Base-by-base conservation (phyloP, 148 eudicot species). In the Persicaria tinctoria region DNA sequence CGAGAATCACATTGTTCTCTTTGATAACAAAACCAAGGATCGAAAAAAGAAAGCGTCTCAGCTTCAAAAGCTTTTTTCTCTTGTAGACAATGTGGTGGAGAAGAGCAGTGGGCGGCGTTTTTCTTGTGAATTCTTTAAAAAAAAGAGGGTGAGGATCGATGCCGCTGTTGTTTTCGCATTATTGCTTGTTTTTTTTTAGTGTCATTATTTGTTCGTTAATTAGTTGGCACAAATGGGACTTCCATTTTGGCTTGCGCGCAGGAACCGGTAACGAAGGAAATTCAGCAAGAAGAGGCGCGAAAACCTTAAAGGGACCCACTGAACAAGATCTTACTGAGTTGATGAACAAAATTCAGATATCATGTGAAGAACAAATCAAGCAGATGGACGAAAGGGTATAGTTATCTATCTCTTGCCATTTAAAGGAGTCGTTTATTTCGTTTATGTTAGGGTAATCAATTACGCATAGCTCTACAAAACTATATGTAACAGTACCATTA, bases 21-120 rank as follows among this genome's bases (percentile, higher is more conserved):
- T 94, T 48, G 86, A 94, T 57, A 94, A 94, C 79, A 94, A 80
- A 76, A 86, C 97, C 6, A 83, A 84, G 76, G 88, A 88, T 48
- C 63, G 13, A 60, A 38, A 1, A 2, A 83, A 88, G 82, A 84
- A 77, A 77, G 79, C 38, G 11, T 63, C 73, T 48, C 97, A 91
- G 66, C 70, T 84, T 47, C 76, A 81, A 69, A 54, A 82, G 51
- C 98, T 94, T 85, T 84, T 90, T 60, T 70, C 64, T 46, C 80
- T 88, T 46, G 87, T 94, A 46, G 87, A 89, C 75, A 72, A 27
- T 68, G 88, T 91, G n/a, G 57, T 80, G 2, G 84, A 74, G 55
- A 85, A 78, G 41, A 91, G 78, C 68, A 32, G 2, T 32, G 90
- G 96, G 59, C 83, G 76, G 68, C 93, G 96, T 51, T 91, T 85